Base-by-base conservation (phyloP, 352 stramenopile genomes). In the Peronosclerospora sorghi region DNA sequence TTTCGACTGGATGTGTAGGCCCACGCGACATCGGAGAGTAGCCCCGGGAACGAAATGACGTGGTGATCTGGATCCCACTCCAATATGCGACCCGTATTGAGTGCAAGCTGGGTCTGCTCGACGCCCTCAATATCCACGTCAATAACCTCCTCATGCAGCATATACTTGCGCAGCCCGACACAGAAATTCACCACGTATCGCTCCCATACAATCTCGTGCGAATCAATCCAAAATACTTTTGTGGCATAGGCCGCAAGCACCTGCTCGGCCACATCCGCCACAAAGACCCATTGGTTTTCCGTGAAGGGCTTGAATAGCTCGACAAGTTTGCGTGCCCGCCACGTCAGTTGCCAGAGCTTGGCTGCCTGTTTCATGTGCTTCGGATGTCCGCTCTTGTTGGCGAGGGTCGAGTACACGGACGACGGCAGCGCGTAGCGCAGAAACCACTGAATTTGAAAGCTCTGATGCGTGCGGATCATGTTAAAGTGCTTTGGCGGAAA, bases 41-140 rank as follows among this genome's bases (percentile, higher is more conserved):
- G 41, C 0, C 82, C 75, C 5, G 82, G 82, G 30, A 94, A 94
- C 5, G 76, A 90, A 39, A 94, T 92, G 1, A 70, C 73, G 56
- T 94, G 82, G 46, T 94, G 82, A 54, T 94, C 82, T 0, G 79
- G 73, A 51, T 94, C 82, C 82, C 82, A 94, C 42, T 71, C 77
- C 34, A 92, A 59, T 41, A 94, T 87, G 15, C 82, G 76, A 2
- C 70, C 73, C 0, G 81, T 86, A 41, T 55, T 86, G 12, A 94
- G 61, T 8, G 78, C 78, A 23, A 94, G 68, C 23, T 89, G 59
- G 5, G 79, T 94, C 51, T 94, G 75, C 29, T 74, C 70, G 8
- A 92, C 75, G 9, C 68, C 76, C 28, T 83, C 66, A 29, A 84
- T 77, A 44, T 87, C 76, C 10, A 92, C 75, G 45, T 85, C 75